Base-by-base conservation (phyloP, 1,139 yeast genomes). In the Neolecta irregularis region DNA sequence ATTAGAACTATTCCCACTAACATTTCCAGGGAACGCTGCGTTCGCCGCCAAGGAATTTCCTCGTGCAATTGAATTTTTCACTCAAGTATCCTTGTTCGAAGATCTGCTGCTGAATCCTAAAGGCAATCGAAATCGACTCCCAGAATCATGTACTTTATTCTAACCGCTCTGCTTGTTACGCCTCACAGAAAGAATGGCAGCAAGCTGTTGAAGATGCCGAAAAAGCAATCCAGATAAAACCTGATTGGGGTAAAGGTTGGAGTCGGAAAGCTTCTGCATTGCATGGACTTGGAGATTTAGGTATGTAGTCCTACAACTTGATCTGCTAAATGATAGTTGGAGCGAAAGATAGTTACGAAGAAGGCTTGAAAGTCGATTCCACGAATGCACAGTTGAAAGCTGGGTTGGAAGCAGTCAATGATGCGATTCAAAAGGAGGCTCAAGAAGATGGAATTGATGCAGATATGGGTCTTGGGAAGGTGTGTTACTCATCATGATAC, bases 21-120 rank as follows among this genome's bases (percentile, higher is more conserved):
- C n/a, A n/a, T n/a, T n/a, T n/a, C n/a, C n/a, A n/a, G 98, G 96
- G 49, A 88, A 88, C 62, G 77, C 81, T 46, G 88, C 85, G 36
- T 88, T 88, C 55, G 73, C 83, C 29, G 80, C 83, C 40, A 85
- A 88, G 58, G 81, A 85, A 37, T 88, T 72, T 53, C 60, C 64
- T 12, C 68, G 72, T 48, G 96, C 98, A 34, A 71, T 78, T 43
- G 93, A 76, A 33, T 58, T 61, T 43, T 88, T 88, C 60, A 61
- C 88, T 23, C 68, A 79, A 56, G 33, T 31, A 31, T 19, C 12
- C 5, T 9, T 18, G 18, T 23, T 7, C 17, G 9, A 9, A 9
- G 12, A 26, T 19, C 19, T 13, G 20, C 20, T 12, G 13, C 22
- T 15, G 13, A 25, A 5, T 7, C 5, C 4, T 26, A 6, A 7